These are phyloP conservation scores for Parsonsia alboflavescens DNA, from an alignment of 257 asterid genomes.

Conservation along the genomic window DNA sequence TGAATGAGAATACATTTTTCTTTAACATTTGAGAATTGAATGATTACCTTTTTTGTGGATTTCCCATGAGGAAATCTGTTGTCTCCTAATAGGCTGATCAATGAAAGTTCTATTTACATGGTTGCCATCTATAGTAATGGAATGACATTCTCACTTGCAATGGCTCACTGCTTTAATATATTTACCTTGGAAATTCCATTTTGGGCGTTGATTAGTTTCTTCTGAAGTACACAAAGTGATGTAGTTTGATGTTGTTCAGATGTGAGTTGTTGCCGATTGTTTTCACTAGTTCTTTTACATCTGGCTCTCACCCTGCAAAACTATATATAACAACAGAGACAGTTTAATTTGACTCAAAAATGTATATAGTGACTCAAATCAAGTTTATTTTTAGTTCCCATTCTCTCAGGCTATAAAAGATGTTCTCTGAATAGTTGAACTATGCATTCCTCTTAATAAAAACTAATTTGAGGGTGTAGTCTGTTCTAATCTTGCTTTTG, in stretches of 20 bases:
- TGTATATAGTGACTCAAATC: not conserved
- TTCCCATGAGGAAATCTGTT: not conserved
- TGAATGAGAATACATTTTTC: not conserved
- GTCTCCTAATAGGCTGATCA: not conserved
- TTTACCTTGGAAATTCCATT: not conserved
- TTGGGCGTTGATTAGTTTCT: not conserved
- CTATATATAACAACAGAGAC: not conserved
- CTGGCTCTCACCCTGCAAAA: not conserved
- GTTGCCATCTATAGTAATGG: not conserved
- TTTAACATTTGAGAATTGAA: not conserved
- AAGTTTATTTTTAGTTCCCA: slow-evolving; percentile 3
- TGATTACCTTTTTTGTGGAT: not conserved
- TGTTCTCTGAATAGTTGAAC: not conserved
- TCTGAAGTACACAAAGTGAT: not conserved
- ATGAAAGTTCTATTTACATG: not conserved
- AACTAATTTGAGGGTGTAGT: not conserved
- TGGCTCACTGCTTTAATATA: not conserved
- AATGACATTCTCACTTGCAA: not conserved
- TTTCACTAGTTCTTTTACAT: not conserved
- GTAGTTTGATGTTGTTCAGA: not conserved
- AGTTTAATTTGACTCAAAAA: not conserved
- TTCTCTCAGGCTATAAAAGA: not conserved
- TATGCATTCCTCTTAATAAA: not conserved
- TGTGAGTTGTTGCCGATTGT: not conserved
- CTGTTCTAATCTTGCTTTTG: slow-evolving; percentile 13